Conservation (phyloP, 2,329 filamentous ascomycete genomes). For the Neonectria hederae region DNA sequence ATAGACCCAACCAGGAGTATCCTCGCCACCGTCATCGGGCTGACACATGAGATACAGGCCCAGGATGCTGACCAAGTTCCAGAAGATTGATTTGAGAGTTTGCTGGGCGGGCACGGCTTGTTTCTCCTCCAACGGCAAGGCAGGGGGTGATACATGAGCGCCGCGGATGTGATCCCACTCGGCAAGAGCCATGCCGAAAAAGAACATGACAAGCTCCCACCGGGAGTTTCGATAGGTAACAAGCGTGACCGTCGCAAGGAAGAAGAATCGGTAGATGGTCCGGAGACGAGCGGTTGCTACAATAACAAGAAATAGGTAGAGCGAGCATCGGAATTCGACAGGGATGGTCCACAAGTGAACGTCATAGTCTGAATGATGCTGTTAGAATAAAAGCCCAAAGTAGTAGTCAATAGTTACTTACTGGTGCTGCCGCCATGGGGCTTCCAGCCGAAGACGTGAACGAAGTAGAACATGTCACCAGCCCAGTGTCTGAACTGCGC, state of each 20-base stretch:
- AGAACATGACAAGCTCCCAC: conserved; percentile 67
- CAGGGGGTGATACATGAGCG: conserved; percentile 50
- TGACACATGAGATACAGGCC: conserved; percentile 62
- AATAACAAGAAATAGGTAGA: conserved; percentile 65
- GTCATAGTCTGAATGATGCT: conserved; percentile 54
- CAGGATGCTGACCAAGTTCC: conserved; percentile 55
- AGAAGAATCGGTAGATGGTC: conserved; percentile 52
- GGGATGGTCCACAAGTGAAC: conserved; percentile 72
- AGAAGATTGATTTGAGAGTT: conserved; percentile 43
- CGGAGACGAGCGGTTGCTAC: conserved; percentile 60
- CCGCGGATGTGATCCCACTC: conserved; percentile 62
- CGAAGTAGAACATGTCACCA: conserved; percentile 58
- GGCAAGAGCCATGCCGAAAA: conserved; percentile 63
- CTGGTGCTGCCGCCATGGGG: conserved; percentile 57
- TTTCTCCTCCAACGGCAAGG: conserved; percentile 40
- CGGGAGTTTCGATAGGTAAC: conserved; percentile 59
- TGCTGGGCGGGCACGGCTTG: neutral
- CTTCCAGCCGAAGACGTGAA: conserved; percentile 63
- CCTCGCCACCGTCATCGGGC: conserved; percentile 51
- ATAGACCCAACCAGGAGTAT: conserved; percentile 63
- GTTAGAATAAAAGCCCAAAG: conserved; percentile 30
- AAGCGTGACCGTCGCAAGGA: conserved; percentile 52
- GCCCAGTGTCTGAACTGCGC: conserved; percentile 59
- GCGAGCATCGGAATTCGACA: conserved; percentile 66
- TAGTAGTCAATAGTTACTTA: conserved; percentile 37